These are phyloP conservation scores for Claviceps sp. DNA, from an alignment of 2,329 filamentous ascomycete genomes.

Conservation along the genomic window DNA sequence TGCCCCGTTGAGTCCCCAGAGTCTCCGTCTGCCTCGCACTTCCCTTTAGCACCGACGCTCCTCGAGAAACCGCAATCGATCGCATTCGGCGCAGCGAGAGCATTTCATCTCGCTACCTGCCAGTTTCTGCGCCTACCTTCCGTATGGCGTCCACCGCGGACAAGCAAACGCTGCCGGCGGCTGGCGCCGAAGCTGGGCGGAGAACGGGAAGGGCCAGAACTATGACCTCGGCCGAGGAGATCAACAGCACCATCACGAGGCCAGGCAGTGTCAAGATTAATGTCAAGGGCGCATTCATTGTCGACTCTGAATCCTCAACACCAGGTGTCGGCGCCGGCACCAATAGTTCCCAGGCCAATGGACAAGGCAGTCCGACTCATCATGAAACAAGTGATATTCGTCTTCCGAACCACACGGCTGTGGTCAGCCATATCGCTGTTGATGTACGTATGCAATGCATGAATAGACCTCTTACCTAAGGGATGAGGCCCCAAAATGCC, in stretches of 20 bases:
- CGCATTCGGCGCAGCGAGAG: not conserved
- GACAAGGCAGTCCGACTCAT: constrained; percentile 33
- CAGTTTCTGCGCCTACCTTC: constrained; percentile 1
- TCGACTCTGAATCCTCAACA: constrained; percentile 59
- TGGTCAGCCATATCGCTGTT: constrained; percentile 92
- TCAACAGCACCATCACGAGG: constrained; percentile 46
- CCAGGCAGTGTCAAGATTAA: constrained; percentile 80
- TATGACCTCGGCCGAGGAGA: constrained; percentile 37
- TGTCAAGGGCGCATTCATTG: constrained; percentile 90
- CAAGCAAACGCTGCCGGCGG: constrained; percentile 1
- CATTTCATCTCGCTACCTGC: not conserved
- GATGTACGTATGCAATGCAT: constrained; percentile 52
- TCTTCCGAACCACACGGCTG: constrained; percentile 86
- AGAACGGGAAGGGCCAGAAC: constrained; percentile 11
- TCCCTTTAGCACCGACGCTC: not conserved
- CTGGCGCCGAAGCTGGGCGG: not conserved
- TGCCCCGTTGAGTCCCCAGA: not conserved
- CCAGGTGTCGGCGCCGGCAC: constrained; percentile 25
- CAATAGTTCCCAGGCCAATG: constrained; percentile 20
- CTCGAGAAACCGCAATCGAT: not conserved
- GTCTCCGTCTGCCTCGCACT: not conserved
- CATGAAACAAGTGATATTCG: constrained; percentile 83
- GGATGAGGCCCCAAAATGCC: too few relatives aligned
- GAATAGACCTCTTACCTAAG: too few relatives aligned
- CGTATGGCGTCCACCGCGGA: constrained; percentile 7